Conservation (phyloP, 352 stramenopile species). For the Halophytophthora batemanensis region DNA sequence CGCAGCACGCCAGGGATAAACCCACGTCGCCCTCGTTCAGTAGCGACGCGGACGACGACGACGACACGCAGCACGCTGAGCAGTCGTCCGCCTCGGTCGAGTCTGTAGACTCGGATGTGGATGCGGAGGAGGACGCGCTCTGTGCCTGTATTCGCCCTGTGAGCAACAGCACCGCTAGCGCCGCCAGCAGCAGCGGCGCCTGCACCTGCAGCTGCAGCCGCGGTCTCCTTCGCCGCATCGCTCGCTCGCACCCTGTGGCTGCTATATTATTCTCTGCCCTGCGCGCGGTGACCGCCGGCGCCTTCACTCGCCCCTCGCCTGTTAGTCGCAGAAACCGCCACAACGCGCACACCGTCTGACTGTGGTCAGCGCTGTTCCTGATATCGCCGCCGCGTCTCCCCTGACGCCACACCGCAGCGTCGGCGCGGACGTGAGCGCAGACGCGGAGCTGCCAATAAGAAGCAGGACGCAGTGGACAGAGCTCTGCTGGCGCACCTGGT, state of each 20-base stretch:
- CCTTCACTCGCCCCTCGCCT: too few relatives aligned
- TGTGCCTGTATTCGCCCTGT: slow-evolving; percentile 17
- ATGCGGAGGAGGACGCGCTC: slow-evolving; percentile 9
- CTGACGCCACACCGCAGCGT: too few relatives aligned
- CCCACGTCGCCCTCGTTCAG: slow-evolving; percentile 20
- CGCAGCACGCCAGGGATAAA: slow-evolving; percentile 53
- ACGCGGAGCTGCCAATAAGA: too few relatives aligned
- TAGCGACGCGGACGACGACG: slow-evolving; percentile 20
- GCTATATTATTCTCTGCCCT: neutral
- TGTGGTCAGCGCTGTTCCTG: too few relatives aligned
- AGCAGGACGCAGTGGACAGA: too few relatives aligned
- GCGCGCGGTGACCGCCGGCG: too few relatives aligned
- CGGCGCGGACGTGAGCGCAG: too few relatives aligned
- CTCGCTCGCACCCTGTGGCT: neutral
- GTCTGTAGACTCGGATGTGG: slow-evolving; percentile 2
- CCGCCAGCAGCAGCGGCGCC: neutral
- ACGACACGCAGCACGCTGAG: slow-evolving; percentile 43
- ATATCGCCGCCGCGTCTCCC: too few relatives aligned
- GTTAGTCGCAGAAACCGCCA: too few relatives aligned
- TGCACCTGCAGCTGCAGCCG: slow-evolving; percentile 18
- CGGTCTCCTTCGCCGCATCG: slow-evolving; percentile 33
- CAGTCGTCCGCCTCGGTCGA: slow-evolving; percentile 53
- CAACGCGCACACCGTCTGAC: too few relatives aligned
- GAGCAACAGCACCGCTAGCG: neutral
- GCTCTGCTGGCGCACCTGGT: too few relatives aligned